These are phyloP conservation scores for Fragaria ananassa DNA, from an alignment of 306 rosid species.

Conservation along the genomic window DNA sequence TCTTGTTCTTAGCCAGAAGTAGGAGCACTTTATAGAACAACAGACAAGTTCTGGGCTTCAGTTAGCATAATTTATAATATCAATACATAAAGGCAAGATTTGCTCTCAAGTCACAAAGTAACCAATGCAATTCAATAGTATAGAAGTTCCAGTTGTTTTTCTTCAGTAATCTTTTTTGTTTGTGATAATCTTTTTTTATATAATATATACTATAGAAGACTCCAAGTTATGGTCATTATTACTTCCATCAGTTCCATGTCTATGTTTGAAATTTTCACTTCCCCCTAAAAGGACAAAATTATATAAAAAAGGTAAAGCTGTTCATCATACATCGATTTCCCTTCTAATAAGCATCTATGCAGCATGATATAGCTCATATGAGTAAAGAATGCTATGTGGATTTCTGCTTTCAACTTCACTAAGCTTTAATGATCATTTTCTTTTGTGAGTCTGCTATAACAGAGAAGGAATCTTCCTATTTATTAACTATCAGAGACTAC, in stretches of 20 bases:
- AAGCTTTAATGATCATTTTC: neutral
- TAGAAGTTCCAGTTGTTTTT: neutral
- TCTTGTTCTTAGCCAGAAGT: conserved; percentile 14
- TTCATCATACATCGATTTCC: neutral
- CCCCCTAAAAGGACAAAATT: neutral
- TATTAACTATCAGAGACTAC: neutral
- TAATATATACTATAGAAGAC: neutral
- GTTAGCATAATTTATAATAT: neutral
- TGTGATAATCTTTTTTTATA: neutral
- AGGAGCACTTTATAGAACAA: conserved; percentile 4
- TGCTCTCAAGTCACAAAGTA: neutral
- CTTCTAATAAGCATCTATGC: neutral
- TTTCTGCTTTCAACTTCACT: neutral
- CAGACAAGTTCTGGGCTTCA: conserved; percentile 4
- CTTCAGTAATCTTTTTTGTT: neutral
- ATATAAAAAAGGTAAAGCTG: neutral
- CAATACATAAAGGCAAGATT: neutral
- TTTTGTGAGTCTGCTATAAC: neutral
- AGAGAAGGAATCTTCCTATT: too few species aligned
- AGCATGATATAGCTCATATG: neutral
- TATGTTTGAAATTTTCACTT: neutral
- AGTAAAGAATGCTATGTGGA: neutral
- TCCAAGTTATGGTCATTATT: neutral
- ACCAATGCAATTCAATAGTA: neutral
- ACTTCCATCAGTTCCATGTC: conserved; percentile 9